These are phyloP conservation scores for Micromonas pusilla DNA, from an alignment of 139 green algal genomes.

Conservation along the genomic window DNA sequence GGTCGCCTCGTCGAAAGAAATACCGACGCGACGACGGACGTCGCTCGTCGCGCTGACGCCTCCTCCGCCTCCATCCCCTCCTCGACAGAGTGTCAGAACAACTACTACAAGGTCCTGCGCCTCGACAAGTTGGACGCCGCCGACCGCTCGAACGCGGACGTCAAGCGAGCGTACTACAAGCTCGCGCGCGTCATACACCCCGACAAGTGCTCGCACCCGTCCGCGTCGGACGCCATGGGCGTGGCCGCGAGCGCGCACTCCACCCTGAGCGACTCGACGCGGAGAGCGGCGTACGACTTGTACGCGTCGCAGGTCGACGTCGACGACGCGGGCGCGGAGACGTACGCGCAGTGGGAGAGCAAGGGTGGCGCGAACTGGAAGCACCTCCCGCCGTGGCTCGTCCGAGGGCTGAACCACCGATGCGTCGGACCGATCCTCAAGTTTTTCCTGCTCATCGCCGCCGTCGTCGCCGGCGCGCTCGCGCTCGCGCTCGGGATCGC, in stretches of 20 bases:
- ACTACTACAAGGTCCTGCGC: conserved; percentile 16
- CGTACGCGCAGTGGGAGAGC: not conserved
- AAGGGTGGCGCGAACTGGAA: not conserved
- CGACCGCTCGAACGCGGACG: not conserved
- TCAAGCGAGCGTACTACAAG: conserved; percentile 11
- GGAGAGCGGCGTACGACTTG: conserved; percentile 15
- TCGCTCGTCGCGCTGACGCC: too few relatives aligned
- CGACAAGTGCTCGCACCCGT: not conserved
- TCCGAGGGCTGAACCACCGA: not conserved
- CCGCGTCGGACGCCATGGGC: not conserved
- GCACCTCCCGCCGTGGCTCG: conserved; percentile 12
- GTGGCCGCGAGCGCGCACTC: conserved; percentile 13
- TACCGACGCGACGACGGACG: too few relatives aligned
- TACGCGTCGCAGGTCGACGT: conserved; percentile 3
- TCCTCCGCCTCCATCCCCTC: too few relatives aligned
- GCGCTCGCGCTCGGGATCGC: not conserved
- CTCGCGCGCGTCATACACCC: conserved; percentile 11
- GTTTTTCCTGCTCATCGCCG: not conserved
- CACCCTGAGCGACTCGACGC: not conserved
- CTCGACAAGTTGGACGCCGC: not conserved
- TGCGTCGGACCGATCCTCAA: not conserved
- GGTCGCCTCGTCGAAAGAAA: too few relatives aligned
- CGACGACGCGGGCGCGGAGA: not conserved
- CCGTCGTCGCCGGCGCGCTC: not conserved
- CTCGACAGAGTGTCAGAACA: not conserved